Percentiles rank a stretch among this genome's conserved stretches.
phyloP scores from a whole-genome alignment of 768 basidiomycete genomes.

The Collybia mongolica region DNA sequence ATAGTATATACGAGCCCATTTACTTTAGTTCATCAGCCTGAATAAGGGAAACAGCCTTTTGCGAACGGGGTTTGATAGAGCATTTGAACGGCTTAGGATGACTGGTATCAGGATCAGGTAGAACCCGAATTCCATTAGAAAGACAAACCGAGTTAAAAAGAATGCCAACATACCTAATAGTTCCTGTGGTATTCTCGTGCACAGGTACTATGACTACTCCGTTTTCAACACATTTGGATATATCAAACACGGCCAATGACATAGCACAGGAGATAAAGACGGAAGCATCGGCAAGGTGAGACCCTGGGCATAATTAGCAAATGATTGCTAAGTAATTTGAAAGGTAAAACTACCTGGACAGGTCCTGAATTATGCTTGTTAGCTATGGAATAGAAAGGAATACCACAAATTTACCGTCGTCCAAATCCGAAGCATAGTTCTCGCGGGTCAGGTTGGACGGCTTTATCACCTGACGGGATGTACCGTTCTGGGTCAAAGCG shows the following conservation, averaged over 20 bases:
- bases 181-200: slow-evolving; percentile 57
- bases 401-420: slow-evolving; percentile 42
- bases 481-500: slow-evolving; percentile 63
- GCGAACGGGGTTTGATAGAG: slow-evolving; percentile 55
- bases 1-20: slow-evolving; percentile 13
- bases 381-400: neutral
- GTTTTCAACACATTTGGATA: slow-evolving; percentile 45
- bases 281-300: slow-evolving; percentile 53
- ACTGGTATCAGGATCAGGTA: slow-evolving; percentile 24
- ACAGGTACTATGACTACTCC: slow-evolving; percentile 48
- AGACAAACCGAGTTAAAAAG: neutral
- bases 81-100: slow-evolving; percentile 67
- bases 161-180: slow-evolving; percentile 54
- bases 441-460: slow-evolving; percentile 56
- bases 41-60: slow-evolving; percentile 52
- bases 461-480: slow-evolving; percentile 38
- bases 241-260: slow-evolving; percentile 51
- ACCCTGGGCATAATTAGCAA: no score
- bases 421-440: slow-evolving; percentile 71
- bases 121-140: no score
- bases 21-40: slow-evolving; percentile 36
- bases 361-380: slow-evolving; percentile 26
- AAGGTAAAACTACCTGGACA: slow-evolving; percentile 48
- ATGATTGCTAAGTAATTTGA: neutral
- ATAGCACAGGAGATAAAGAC: slow-evolving; percentile 52